Base-by-base conservation (phyloP, 1,139 yeast species). In the Sugiyamaella sp. region DNA sequence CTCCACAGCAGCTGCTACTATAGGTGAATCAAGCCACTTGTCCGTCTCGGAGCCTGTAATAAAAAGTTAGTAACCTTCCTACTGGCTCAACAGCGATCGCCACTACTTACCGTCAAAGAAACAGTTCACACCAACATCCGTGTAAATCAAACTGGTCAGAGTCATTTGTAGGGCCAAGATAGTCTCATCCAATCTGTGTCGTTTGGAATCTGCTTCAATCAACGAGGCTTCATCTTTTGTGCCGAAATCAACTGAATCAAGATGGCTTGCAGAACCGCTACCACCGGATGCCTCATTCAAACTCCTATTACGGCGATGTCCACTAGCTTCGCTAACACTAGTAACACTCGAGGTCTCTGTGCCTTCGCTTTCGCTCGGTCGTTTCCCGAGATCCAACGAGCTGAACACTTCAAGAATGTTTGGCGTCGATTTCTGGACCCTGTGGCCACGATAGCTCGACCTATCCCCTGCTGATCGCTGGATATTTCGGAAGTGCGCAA, bases 1-100 rank as follows among this genome's bases (percentile, higher is more conserved):
- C 32, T 56, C 58, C 2, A 59, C 43, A 5, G 60, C 53, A 3
- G 55, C 57, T 8, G 47, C 38, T 2, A 66, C 68, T 20, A 67
- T 48, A 1, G 64, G 60, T 6, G 64, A 54, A 10, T 57, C 54
- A 39, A 67, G 46, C 70, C 70, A 67, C 33, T 61, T 60, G 53
- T 67, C 71, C 1, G 71, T 67, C 46, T 67, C 71, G n/a, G 68
- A 65, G 1, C 69, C 65, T 60, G 42, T 22, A 35, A 19, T 37
- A 39, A 29, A 9, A 10, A 22, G 54, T 45, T 38, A 55, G 53
- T 25, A 37, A 27, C 21, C n/a, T n/a, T 19, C 9, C 27, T 14
- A 12, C 17, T 14, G n/a, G 19, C 24, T 21, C 19, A n/a, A n/a
- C n/a, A 19, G 29, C 33, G 3, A 38, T 21, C 8, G n/a, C 29